Evolutionary conservation across 2,329 filamentous ascomycete species (phyloP), one percentile per base, ranked within the genome.

Genomic region (Venturia pyrina): DNA sequence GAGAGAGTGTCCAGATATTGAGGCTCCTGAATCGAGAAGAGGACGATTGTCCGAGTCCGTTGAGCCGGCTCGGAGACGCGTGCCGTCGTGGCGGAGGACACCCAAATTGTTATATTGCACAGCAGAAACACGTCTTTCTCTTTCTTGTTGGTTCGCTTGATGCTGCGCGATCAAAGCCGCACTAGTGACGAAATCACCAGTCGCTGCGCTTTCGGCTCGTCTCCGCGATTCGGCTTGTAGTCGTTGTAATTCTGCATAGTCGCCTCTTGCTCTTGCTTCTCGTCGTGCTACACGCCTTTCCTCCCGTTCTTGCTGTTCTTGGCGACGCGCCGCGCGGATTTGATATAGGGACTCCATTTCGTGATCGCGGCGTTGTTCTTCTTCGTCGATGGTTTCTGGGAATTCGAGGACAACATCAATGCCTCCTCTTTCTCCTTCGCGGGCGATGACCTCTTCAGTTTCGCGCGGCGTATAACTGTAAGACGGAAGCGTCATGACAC

Each of bases 341-440:
- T 96, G 91, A 75, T 96, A 98, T 50, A 98, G 77, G 0, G 90
- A 86, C 68, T 95, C 90, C 95, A 98, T 98, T 75, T 97, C 91
- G 37, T 91, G 86, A 69, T 98, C 92, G 15, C 95, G 84, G 64
- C 91, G 79, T 1, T 79, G 77, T 74, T 96, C 91, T 69, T 96
- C 87, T 65, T 92, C 89, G 63, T 96, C 90, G 10, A 81, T 83
- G 0, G 89, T 91, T 72, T 90, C 88, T 0, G 93, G 93, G 69
- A 90, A 86, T 75, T 97, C 93, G 15, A 98, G 78, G 0, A 99
- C 92, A 4, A 90, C 85, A 71, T 99, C 95, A 71, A 99, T 91
- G 8, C 95, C 95, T 64, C 84, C 93, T 67, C 95, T 85, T 74
- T 99, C 95, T 62, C 95, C 95, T 75, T 96, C 95, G 5, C 93